Evolutionary conservation across 768 basidiomycete species (phyloP).

Genomic region (Collybia mongolica): DNA sequence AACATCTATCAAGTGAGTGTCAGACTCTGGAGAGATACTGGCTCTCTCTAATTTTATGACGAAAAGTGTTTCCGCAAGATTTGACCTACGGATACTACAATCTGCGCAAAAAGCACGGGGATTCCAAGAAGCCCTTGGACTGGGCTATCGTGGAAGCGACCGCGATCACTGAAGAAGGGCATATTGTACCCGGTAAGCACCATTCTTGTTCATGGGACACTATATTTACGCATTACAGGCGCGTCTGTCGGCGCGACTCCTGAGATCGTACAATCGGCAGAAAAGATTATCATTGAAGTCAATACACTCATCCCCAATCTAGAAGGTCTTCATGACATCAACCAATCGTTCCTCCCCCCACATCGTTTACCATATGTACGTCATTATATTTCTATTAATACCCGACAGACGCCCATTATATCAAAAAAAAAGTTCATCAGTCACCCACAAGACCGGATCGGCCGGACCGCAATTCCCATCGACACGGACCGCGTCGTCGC

Average conservation of each 20-base stretch:
- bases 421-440: constrained; percentile 31
- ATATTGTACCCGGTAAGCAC: constrained; percentile 38
- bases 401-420: neutral
- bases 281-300: constrained; percentile 50
- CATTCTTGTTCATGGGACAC: neutral
- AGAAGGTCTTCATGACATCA: constrained; percentile 49
- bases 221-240: constrained; percentile 16
- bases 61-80: constrained; percentile 48
- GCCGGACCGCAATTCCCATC: constrained; percentile 41
- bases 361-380: constrained; percentile 40
- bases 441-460: constrained; percentile 44
- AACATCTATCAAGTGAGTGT: constrained; percentile 44
- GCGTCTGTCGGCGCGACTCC: constrained; percentile 48
- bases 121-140: constrained; percentile 41
- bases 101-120: constrained; percentile 41
- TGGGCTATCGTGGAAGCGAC: constrained; percentile 53
- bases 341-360: constrained; percentile 41
- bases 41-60: neutral
- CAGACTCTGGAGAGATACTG: neutral
- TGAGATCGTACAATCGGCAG: constrained; percentile 45
- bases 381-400: neutral
- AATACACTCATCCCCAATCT: constrained; percentile 46
- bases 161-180: constrained; percentile 45
- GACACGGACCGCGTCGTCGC: constrained; percentile 49
- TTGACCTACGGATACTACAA: constrained; percentile 47